Percentiles rank a stretch among this genome's conserved stretches.
phyloP scores from a whole-genome alignment of 1,139 yeast genomes.

The Debaryomyces fabryi region DNA sequence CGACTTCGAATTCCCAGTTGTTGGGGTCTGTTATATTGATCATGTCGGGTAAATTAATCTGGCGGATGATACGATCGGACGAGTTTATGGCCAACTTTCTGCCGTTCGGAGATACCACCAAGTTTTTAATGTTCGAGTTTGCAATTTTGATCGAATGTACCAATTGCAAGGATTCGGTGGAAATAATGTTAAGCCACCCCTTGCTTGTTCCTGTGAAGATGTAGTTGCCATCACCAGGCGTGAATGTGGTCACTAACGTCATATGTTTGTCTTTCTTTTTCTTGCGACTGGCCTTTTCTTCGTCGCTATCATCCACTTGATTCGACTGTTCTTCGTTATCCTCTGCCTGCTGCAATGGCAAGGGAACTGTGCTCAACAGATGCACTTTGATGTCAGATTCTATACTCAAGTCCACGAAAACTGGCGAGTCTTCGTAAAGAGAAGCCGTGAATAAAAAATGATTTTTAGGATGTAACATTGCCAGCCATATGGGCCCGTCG shows the following conservation, averaged over 20 bases:
- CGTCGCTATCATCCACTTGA: constrained; percentile 22
- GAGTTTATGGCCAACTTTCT: constrained; percentile 74
- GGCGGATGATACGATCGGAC: constrained; percentile 82
- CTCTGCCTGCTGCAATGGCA: constrained; percentile 21
- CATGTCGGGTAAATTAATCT: constrained; percentile 58
- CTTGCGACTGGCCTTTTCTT: constrained; percentile 12
- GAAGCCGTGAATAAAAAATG: constrained; percentile 49
- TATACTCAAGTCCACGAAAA: constrained; percentile 52
- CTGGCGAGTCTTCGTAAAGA: constrained; percentile 56
- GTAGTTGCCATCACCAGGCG: constrained; percentile 48
- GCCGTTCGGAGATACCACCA: constrained; percentile 68
- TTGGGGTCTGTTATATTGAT: constrained; percentile 30
- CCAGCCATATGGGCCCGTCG: constrained; percentile 76
- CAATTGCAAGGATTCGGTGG: constrained; percentile 28
- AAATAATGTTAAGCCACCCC: constrained; percentile 69
- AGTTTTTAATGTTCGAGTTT: constrained; percentile 70
- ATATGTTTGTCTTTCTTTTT: constrained; percentile 28
- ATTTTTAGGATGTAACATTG: constrained; percentile 56
- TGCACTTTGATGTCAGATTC: constrained; percentile 30
- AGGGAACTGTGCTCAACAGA: constrained; percentile 31
- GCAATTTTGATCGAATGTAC: constrained; percentile 60
- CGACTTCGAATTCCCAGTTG: constrained; percentile 64
- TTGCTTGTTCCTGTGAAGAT: constrained; percentile 77
- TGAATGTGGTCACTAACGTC: constrained; percentile 39
- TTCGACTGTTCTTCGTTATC: constrained; percentile 16